Conservation (phyloP, 495 filamentous ascomycete species). For the Thermothielavioides terrestris region DNA sequence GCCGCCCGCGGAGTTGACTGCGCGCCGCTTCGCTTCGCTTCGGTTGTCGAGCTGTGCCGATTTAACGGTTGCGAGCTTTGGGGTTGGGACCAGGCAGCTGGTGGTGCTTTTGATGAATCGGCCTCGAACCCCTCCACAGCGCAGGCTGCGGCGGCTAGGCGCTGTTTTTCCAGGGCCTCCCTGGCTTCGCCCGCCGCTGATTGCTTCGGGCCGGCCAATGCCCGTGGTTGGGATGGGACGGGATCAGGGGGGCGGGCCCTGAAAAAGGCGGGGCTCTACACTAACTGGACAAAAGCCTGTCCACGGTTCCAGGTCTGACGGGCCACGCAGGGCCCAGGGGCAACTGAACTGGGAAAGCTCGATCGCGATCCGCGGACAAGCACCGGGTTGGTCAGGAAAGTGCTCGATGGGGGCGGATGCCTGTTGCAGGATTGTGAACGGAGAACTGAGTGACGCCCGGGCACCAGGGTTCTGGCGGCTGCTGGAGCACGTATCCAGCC, state of each 20-base stretch:
- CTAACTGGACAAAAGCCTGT: not conserved
- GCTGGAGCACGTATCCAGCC: not conserved
- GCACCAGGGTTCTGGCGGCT: not conserved
- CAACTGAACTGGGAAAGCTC: not conserved
- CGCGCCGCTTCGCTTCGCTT: not conserved
- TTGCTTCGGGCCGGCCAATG: slow-evolving; percentile 6
- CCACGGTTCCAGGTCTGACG: not conserved
- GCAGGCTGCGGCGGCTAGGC: not conserved
- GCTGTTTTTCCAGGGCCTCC: slow-evolving; percentile 1
- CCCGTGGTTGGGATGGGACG: not conserved
- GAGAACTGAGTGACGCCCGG: too few species aligned
- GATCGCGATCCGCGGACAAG: too few species aligned
- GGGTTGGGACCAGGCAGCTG: not conserved
- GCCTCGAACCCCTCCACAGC: not conserved
- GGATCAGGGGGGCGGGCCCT: not conserved
- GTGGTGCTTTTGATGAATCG: slow-evolving; percentile 3
- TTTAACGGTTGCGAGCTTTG: not conserved
- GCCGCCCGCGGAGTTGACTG: not conserved
- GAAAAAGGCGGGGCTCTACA: not conserved
- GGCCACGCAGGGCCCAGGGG: not conserved
- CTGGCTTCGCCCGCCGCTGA: not conserved
- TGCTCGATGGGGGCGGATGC: too few species aligned
- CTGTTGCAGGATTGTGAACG: not conserved
- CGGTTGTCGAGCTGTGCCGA: not conserved
- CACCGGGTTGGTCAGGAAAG: too few species aligned